Conservation (phyloP, 768 basidiomycete species). For the Boletus speciosus region DNA sequence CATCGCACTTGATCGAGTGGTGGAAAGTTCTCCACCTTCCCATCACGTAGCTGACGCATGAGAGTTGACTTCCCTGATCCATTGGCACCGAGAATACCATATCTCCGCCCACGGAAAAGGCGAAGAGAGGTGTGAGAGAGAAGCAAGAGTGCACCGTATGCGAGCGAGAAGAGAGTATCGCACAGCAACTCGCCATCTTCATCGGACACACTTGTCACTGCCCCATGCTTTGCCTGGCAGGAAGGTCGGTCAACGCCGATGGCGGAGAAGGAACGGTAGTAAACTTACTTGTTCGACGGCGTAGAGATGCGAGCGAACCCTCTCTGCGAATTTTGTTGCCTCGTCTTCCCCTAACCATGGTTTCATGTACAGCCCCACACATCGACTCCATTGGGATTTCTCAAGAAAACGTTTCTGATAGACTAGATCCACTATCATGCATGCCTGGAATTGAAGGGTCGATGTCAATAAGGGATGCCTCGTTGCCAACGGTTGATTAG, state of each 20-base stretch:
- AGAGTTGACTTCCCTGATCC: constrained; percentile 95
- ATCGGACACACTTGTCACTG: constrained; percentile 38
- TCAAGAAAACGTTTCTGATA: constrained; percentile 55
- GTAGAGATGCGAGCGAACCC: constrained; percentile 67
- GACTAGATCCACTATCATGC: constrained; percentile 75
- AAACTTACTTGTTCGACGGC: constrained; percentile 65
- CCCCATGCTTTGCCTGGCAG: constrained; percentile 57
- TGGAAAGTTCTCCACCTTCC: constrained; percentile 96
- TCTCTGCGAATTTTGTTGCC: constrained; percentile 52
- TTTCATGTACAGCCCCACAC: constrained; percentile 65
- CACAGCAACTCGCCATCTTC: constrained; percentile 86
- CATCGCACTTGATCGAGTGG: constrained; percentile 80
- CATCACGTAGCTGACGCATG: constrained; percentile 91
- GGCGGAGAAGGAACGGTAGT: constrained; percentile 1
- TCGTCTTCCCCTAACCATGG: constrained; percentile 64
- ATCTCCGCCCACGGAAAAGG: constrained; percentile 85
- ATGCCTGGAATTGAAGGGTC: constrained; percentile 69
- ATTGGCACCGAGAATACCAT: constrained; percentile 95
- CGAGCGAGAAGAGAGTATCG: constrained; percentile 91
- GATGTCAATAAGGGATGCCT: constrained; percentile 56
- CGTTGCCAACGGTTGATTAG: constrained; percentile 51
- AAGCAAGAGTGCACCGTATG: constrained; percentile 91
- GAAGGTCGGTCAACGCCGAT: constrained; percentile 8
- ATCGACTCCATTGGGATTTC: constrained; percentile 59
- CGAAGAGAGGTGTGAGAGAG: constrained; percentile 92